Evolutionary conservation across 176 grass and related monocot species (phyloP).

Genomic region (Carex pumila): DNA sequence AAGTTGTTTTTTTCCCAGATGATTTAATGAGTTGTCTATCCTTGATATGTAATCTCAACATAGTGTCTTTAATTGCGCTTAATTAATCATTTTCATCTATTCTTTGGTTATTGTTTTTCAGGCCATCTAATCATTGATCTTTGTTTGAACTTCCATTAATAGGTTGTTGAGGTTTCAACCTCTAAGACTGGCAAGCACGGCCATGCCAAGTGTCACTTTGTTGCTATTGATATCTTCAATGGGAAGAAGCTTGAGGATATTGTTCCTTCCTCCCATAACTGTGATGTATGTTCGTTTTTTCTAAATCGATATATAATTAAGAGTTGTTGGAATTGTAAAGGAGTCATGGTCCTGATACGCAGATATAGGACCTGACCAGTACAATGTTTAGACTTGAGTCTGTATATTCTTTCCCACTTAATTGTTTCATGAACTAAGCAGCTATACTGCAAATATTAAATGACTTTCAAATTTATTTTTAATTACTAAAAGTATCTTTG

Average conservation of each 20-base stretch:
- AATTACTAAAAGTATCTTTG: not conserved
- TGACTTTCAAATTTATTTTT: not conserved
- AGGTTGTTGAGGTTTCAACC: slow-evolving; percentile 97
- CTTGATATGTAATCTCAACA: not conserved
- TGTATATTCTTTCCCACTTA: not conserved
- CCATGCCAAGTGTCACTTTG: slow-evolving; percentile 93
- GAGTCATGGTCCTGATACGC: not conserved
- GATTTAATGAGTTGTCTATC: not conserved
- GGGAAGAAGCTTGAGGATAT: slow-evolving; percentile 95
- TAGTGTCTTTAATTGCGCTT: not conserved
- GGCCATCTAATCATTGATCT: not conserved
- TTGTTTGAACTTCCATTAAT: not conserved
- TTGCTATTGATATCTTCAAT: slow-evolving; percentile 90
- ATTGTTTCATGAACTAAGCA: not conserved
- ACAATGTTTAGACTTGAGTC: not conserved
- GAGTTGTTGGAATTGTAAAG: not conserved
- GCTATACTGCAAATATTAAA: not conserved
- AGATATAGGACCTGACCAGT: not conserved
- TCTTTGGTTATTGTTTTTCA: not conserved
- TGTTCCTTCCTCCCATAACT: slow-evolving; percentile 91
- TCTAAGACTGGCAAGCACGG: slow-evolving; percentile 97
- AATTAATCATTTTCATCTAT: not conserved
- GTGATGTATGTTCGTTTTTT: slow-evolving; percentile 51
- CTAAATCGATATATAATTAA: not conserved
- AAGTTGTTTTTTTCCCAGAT: not conserved